phyloP scores from a whole-genome alignment of 768 basidiomycete species.

The Punctularia strigosozonata region DNA sequence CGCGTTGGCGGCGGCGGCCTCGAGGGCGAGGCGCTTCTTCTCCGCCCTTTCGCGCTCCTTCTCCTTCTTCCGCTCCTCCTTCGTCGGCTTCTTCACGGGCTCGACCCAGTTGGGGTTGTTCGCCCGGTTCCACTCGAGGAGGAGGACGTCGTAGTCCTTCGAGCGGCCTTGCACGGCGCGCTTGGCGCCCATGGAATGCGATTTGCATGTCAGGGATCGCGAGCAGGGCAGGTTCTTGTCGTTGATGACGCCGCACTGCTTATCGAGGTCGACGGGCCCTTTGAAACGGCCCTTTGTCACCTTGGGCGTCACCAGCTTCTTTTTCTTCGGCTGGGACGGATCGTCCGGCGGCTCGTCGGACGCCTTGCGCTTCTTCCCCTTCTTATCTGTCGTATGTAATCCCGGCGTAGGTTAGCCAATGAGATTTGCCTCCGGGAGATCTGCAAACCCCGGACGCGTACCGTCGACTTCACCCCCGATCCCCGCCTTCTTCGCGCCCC shows the following conservation, averaged over 20 bases:
- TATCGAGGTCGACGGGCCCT: conserved; percentile 83
- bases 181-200: conserved; percentile 95
- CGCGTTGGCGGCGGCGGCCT: conserved; percentile 61
- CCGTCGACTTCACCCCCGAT: conserved; percentile 47
- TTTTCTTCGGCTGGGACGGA: conserved; percentile 54
- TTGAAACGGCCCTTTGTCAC: conserved; percentile 71
- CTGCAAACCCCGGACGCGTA: conserved; percentile 7
- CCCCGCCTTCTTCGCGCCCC: conserved; percentile 33
- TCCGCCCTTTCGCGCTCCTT: conserved; percentile 72
- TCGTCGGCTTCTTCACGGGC: conserved; percentile 77
- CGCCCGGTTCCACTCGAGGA: conserved; percentile 84
- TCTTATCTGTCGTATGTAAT: conserved; percentile 22
- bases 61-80: conserved; percentile 81
- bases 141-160: conserved; percentile 71
- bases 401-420: conserved; percentile 1
- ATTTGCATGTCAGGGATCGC: conserved; percentile 94
- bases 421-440: background rate
- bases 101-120: conserved; percentile 85
- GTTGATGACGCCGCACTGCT: conserved; percentile 94
- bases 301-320: conserved; percentile 60
- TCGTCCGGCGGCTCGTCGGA: conserved; percentile 59
- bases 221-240: conserved; percentile 90
- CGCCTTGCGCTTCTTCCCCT: conserved; percentile 72
- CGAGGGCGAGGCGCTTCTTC: conserved; percentile 64
- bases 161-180: conserved; percentile 84